Percentiles rank a stretch among this genome's conserved stretches.
Conservation (phyloP, 305 asterid genomes). For the Fraxinus paxiana region DNA sequence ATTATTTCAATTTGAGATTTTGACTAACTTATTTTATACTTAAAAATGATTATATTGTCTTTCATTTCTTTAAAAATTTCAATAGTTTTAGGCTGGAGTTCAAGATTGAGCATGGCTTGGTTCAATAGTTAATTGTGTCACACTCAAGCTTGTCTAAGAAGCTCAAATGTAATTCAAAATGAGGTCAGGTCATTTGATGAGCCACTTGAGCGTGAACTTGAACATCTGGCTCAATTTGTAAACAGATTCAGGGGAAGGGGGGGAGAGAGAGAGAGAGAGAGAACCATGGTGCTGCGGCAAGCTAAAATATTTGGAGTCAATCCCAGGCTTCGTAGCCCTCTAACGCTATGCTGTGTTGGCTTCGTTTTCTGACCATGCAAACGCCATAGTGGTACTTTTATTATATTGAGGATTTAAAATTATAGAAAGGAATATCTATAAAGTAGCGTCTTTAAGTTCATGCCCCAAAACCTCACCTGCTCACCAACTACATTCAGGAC, state of each 20-base stretch:
- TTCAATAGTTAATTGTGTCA: neutral
- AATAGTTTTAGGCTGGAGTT: neutral
- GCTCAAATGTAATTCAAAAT: neutral
- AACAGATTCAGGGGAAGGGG: neutral
- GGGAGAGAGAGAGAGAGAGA: constrained; percentile 19
- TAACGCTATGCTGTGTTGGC: constrained; percentile 93
- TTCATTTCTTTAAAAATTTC: neutral
- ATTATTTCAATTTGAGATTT: neutral
- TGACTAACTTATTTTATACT: neutral
- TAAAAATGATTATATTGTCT: neutral
- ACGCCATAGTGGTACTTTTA: constrained; percentile 2
- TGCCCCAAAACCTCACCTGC: constrained; percentile 49
- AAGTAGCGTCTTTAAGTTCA: neutral
- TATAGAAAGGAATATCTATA: neutral
- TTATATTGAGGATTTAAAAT: constrained; percentile 12
- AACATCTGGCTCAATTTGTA: neutral
- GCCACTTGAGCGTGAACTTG: neutral
- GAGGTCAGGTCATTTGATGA: neutral
- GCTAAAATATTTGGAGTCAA: constrained; percentile 80
- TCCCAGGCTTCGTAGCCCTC: constrained; percentile 85
- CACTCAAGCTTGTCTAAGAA: neutral
- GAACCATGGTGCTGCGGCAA: constrained; percentile 82
- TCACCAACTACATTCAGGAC: constrained; percentile 83
- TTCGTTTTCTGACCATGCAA: constrained; percentile 75
- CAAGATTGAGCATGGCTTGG: neutral